Conservation (phyloP, 441 rosid species). For the Lepidium campestre region DNA sequence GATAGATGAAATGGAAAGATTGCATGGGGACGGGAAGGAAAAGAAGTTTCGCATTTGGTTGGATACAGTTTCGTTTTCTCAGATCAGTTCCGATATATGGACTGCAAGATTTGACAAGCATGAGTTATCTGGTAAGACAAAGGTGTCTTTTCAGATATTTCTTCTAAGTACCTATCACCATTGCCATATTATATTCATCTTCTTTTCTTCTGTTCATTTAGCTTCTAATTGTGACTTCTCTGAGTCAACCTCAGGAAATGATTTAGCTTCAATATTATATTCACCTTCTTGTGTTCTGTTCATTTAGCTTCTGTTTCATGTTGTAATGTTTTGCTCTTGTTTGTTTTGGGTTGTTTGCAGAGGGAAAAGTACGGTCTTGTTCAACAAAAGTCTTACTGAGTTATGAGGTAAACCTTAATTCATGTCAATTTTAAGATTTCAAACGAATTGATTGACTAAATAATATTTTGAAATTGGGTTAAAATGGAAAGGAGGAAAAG, state of each 20-base stretch:
- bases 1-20: slow-evolving; percentile 32
- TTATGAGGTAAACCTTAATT: slow-evolving; percentile 15
- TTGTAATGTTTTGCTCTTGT: not conserved
- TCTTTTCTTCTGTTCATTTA: not conserved
- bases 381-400: slow-evolving; percentile 22
- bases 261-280: not conserved
- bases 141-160: not conserved
- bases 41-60: slow-evolving; percentile 42
- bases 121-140: slow-evolving; percentile 50
- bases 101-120: slow-evolving; percentile 51
- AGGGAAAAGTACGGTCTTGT: slow-evolving; percentile 23
- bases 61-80: slow-evolving; percentile 41
- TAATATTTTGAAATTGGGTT: slow-evolving; percentile 7
- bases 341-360: slow-evolving; percentile 6
- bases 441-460: not conserved
- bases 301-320: not conserved
- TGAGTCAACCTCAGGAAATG: not conserved
- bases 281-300: not conserved
- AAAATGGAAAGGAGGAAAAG: slow-evolving; percentile 20
- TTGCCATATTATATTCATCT: not conserved
- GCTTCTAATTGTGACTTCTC: not conserved
- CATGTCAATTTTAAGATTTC: not conserved
- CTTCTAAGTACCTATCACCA: not conserved
- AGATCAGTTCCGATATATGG: slow-evolving; percentile 45
- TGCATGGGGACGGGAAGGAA: slow-evolving; percentile 45